These are phyloP conservation scores for Gamsiella multidivaricata DNA, from an alignment of 192 early-diverging fungal genomes.

Conservation along the genomic window DNA sequence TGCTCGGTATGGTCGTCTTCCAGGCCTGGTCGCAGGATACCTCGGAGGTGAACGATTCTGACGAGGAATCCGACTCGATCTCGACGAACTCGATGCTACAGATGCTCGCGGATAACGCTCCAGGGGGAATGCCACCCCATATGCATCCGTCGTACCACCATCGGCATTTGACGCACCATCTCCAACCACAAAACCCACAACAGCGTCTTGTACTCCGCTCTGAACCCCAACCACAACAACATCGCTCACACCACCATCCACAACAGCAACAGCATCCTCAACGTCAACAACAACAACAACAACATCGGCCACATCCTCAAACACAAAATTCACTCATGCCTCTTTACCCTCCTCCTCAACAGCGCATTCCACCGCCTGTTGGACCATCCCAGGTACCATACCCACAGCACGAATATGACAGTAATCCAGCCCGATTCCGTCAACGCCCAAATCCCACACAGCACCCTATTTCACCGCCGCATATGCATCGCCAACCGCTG, in stretches of 20 bases:
- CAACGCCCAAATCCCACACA: too few relatives aligned
- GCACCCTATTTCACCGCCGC: too few relatives aligned
- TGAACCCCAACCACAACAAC: background rate
- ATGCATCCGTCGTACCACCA: conserved; percentile 1
- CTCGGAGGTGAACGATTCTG: conserved; percentile 42
- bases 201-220: background rate
- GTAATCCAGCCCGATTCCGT: too few relatives aligned
- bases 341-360: too few relatives aligned
- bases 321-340: too few relatives aligned
- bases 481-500: too few relatives aligned
- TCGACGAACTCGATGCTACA: conserved; percentile 12
- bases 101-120: conserved; percentile 1
- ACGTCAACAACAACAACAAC: too few relatives aligned
- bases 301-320: too few relatives aligned
- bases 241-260: background rate
- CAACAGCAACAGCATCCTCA: background rate
- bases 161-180: background rate
- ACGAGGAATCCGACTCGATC: conserved; percentile 28
- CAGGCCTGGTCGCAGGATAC: conserved; percentile 48
- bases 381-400: too few relatives aligned
- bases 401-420: too few relatives aligned
- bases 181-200: background rate
- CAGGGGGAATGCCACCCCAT: background rate
- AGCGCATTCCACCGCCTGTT: too few relatives aligned
- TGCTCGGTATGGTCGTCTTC: conserved; percentile 43